phyloP scores from a whole-genome alignment of 495 filamentous ascomycete species.

The Trichocladium antarcticum region DNA sequence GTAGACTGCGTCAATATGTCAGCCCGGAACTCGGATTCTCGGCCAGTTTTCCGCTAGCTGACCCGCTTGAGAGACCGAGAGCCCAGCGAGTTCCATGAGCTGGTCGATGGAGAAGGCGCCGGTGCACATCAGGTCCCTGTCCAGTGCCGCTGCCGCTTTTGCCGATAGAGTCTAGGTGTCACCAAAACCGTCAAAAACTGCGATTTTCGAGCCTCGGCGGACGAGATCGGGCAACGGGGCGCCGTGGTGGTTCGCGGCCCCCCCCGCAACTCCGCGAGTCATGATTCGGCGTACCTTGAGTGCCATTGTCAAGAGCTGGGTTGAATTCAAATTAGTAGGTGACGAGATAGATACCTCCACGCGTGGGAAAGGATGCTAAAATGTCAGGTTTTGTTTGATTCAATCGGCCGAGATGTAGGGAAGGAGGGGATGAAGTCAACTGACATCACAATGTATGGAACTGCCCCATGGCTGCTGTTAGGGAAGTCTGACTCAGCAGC shows the following conservation, averaged over 20 bases:
- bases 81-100: constrained; percentile 90
- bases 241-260: too few species aligned
- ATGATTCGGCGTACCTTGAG: constrained; percentile 41
- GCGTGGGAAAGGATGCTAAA: too few species aligned
- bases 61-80: constrained; percentile 91
- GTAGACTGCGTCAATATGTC: constrained; percentile 47
- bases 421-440: constrained; percentile 2
- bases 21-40: neutral
- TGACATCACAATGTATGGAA: constrained; percentile 14
- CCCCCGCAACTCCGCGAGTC: neutral
- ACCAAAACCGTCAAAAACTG: neutral
- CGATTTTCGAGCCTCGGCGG: neutral
- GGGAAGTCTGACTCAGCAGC: neutral
- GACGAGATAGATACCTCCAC: too few species aligned
- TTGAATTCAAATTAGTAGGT: too few species aligned
- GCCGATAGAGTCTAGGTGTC: constrained; percentile 62
- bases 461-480: neutral
- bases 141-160: constrained; percentile 76
- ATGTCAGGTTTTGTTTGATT: neutral
- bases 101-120: constrained; percentile 94
- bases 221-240: neutral
- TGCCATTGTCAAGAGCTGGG: constrained; percentile 25
- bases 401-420: neutral
- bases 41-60: constrained; percentile 9
- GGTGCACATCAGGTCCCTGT: constrained; percentile 85